Conservation (phyloP, 2,329 filamentous ascomycete genomes). For the Neoascochyta sp. region DNA sequence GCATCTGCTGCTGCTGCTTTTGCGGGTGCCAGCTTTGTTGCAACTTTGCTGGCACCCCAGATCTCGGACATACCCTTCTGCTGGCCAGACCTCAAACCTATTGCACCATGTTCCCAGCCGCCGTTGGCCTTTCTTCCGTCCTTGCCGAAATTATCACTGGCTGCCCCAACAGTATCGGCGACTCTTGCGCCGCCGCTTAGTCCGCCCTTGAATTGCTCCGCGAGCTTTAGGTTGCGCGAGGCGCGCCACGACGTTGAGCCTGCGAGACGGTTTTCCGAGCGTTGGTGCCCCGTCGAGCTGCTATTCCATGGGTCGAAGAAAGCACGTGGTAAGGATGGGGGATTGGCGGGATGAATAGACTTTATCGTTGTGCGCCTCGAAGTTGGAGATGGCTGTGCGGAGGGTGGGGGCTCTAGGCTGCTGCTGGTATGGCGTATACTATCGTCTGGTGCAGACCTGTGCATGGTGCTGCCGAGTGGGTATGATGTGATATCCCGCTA, state of each 20-base stretch:
- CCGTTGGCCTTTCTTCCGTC: conserved; percentile 53
- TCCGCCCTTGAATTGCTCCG: conserved; percentile 62
- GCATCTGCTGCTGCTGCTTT: conserved; percentile 1
- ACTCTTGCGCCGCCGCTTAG: conserved; percentile 56
- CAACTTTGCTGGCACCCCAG: conserved; percentile 21
- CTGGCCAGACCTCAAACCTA: conserved; percentile 46
- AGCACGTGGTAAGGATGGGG: too few relatives aligned
- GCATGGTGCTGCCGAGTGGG: too few relatives aligned
- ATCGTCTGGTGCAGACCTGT: too few relatives aligned
- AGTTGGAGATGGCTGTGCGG: too few relatives aligned
- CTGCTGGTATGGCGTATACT: too few relatives aligned
- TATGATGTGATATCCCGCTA: too few relatives aligned
- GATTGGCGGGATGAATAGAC: too few relatives aligned
- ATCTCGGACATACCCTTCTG: conserved; percentile 37
- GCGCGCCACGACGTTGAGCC: conserved; percentile 67
- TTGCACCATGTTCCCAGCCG: conserved; percentile 48
- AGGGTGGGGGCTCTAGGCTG: too few relatives aligned
- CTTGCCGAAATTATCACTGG: conserved; percentile 54
- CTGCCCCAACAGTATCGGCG: conserved; percentile 63
- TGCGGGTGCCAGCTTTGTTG: conserved; percentile 6
- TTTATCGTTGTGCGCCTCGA: too few relatives aligned
- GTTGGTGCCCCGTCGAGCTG: conserved; percentile 73
- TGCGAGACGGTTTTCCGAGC: conserved; percentile 63
- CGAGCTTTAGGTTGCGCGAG: conserved; percentile 65
- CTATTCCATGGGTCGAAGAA: conserved; percentile 69